phyloP scores from a whole-genome alignment of 2,329 filamentous ascomycete species.

The Mycosphaerella sp. region DNA sequence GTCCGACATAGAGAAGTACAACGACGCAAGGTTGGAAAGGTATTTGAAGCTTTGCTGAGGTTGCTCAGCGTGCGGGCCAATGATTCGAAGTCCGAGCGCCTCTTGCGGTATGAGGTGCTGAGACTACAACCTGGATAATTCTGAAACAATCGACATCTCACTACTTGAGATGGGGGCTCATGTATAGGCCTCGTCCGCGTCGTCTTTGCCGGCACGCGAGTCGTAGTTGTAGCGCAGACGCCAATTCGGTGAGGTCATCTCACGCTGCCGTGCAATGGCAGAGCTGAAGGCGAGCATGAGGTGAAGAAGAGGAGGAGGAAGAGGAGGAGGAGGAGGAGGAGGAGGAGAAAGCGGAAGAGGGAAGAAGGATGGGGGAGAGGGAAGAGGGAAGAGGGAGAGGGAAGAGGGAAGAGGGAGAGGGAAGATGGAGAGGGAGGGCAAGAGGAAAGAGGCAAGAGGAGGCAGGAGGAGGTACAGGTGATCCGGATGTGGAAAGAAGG shows the following conservation, averaged over 20 bases:
- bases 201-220: too few relatives aligned
- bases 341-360: background rate
- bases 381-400: background rate
- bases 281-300: background rate
- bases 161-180: too few relatives aligned
- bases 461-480: too few relatives aligned
- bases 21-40: too few relatives aligned
- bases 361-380: background rate
- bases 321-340: background rate
- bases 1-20: background rate
- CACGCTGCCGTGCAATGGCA: background rate
- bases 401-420: background rate
- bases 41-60: too few relatives aligned
- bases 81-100: too few relatives aligned
- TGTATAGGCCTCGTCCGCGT: too few relatives aligned
- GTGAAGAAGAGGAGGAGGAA: background rate
- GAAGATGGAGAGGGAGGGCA: background rate
- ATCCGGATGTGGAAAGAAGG: too few relatives aligned
- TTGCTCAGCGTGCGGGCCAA: too few relatives aligned
- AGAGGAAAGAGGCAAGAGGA: background rate
- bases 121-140: too few relatives aligned
- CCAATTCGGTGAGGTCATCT: background rate
- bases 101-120: too few relatives aligned
- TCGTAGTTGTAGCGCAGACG: background rate
- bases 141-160: too few relatives aligned